These are phyloP conservation scores for Mycena pura DNA, from an alignment of 768 basidiomycete genomes.

Conservation along the genomic window DNA sequence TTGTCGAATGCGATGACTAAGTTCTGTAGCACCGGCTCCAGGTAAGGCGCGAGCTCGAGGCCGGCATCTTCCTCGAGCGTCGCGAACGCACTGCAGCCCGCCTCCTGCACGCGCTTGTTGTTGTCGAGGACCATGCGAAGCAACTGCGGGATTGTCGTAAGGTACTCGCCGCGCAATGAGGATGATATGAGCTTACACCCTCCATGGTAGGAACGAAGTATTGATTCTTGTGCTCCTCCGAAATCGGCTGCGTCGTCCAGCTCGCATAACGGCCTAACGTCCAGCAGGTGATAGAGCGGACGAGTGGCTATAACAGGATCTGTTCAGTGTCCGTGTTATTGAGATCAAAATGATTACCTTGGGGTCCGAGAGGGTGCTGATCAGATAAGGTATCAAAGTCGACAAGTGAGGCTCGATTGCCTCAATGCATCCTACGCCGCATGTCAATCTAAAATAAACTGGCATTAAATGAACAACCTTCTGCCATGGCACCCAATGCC, in stretches of 20 bases:
- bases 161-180: slow-evolving; percentile 2
- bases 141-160: too few relatives aligned
- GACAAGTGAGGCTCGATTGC: slow-evolving; percentile 93
- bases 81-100: slow-evolving; percentile 98
- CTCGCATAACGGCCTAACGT: slow-evolving; percentile 98
- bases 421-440: slow-evolving; percentile 85
- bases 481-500: slow-evolving; percentile 97
- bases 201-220: slow-evolving; percentile 99
- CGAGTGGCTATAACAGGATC: slow-evolving; percentile 61
- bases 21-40: slow-evolving; percentile 94
- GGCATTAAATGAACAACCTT: slow-evolving; percentile 70
- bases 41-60: slow-evolving; percentile 85
- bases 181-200: slow-evolving; percentile 63
- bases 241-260: slow-evolving; percentile 89
- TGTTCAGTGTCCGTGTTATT: background rate
- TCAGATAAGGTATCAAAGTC: slow-evolving; percentile 91
- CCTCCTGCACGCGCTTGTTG: slow-evolving; percentile 99
- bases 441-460: slow-evolving; percentile 8
- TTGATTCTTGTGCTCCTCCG: slow-evolving; percentile 85
- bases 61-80: slow-evolving; percentile 99
- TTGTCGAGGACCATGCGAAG: slow-evolving; percentile 97
- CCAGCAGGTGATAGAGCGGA: slow-evolving; percentile 99
- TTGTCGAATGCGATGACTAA: slow-evolving; percentile 96
- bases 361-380: slow-evolving; percentile 87
- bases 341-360: slow-evolving; percentile 62